Evolutionary conservation across 768 basidiomycete species (phyloP).

Genomic region (Phylloporus arenicola): DNA sequence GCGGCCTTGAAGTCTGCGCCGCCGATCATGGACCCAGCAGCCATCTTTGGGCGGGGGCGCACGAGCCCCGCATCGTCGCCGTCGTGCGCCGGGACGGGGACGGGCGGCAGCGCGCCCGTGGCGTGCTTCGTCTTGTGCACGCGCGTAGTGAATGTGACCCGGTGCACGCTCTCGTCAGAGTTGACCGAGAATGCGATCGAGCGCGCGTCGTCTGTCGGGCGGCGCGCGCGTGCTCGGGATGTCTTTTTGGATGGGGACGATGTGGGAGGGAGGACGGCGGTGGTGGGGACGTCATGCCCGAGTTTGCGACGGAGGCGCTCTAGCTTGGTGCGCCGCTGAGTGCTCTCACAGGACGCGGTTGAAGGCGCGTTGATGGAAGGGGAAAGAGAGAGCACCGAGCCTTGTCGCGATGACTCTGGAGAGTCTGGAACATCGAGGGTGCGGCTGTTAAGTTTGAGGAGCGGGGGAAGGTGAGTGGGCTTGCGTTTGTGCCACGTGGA

Average conservation of each 20-base stretch:
- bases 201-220: slow-evolving; percentile 18
- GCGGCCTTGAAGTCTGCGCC: slow-evolving; percentile 29
- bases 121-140: slow-evolving; percentile 8
- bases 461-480: slow-evolving; percentile 24
- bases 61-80: slow-evolving; percentile 17
- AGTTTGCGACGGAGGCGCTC: slow-evolving; percentile 56
- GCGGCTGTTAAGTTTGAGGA: slow-evolving; percentile 15
- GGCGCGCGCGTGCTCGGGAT: slow-evolving; percentile 1
- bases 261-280: slow-evolving; percentile 50
- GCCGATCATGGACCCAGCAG: slow-evolving; percentile 23
- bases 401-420: slow-evolving; percentile 4
- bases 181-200: slow-evolving; percentile 24
- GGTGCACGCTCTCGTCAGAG: slow-evolving; percentile 25
- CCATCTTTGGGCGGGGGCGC: slow-evolving; percentile 16
- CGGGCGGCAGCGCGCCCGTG: slow-evolving; percentile 19
- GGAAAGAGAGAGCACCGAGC: slow-evolving; percentile 20
- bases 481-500: slow-evolving; percentile 25
- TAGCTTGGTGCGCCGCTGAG: slow-evolving; percentile 52
- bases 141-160: slow-evolving; percentile 17
- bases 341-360: slow-evolving; percentile 31
- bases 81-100: slow-evolving; percentile 19
- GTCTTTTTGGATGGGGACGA: neutral
- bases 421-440: slow-evolving; percentile 4
- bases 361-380: slow-evolving; percentile 14
- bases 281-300: slow-evolving; percentile 56